Evolutionary conservation across 345 rosid species (phyloP), one percentile per base, ranked within the genome.

Genomic region (Adansonia digitata): DNA sequence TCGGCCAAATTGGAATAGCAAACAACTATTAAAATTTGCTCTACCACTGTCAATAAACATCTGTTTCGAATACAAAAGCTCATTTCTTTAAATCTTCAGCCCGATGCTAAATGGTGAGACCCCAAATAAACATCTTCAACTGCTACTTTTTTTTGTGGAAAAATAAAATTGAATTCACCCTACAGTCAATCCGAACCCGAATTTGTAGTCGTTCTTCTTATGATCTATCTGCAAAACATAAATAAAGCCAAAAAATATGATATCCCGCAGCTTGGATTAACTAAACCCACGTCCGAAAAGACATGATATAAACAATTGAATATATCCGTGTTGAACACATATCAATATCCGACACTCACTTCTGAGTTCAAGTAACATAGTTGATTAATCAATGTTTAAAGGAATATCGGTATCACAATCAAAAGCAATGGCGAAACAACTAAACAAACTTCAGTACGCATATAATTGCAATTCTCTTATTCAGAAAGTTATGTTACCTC

Each of bases 131-230:
- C 49, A 57, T 48, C 18, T 18, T 17, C 18, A 6, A n/a, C 13
- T 18, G 9, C 4, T 11, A 4, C 26, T 18, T 18, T 51, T 51
- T 35, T 40, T 42, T 20, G 55, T 15, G 37, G 55, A 7, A 12
- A 46, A 6, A 57, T 53, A 53, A 57, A 11, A 57, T 31, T 26
- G 34, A 53, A 65, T 85, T 52, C 80, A 91, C 26, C 98, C 98
- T 0, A 92, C 92, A 5, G 97, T 91, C 87, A 94, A 82, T 51
- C 98, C 98, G 18, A 92, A 91, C 7, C 98, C 98, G 34, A 94
- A 94, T 75, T 91, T 94, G 92, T 91, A 92, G 81, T 94, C 97
- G 68, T 88, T 91, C 92, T 94, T 91, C 88, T 73, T 87, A 75
- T 94, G 97, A 84, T 94, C 98, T 35, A 94, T 49, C 98, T 94